Evolutionary conservation across 1,284 basidiomycete species (phyloP).

Genomic region (Abortiporus biennis): DNA sequence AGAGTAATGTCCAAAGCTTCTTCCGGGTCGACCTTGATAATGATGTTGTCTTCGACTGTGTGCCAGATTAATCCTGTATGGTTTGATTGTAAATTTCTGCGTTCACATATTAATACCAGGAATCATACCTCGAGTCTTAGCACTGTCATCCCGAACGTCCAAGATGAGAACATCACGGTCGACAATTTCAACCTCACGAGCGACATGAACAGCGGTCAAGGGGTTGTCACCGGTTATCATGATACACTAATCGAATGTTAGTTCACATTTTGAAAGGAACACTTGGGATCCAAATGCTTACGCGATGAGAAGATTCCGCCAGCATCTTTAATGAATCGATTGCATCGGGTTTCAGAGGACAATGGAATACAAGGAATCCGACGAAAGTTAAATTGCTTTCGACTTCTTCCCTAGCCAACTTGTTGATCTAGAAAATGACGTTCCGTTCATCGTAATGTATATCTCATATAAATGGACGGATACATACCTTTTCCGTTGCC

Average conservation of each 20-base stretch:
- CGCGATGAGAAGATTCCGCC: conserved; percentile 89
- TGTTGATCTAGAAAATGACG: conserved; percentile 85
- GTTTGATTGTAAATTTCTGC: neutral
- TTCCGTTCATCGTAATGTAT: too few relatives aligned
- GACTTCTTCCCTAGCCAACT: conserved; percentile 70
- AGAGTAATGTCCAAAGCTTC: conserved; percentile 73
- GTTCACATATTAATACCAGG: conserved; percentile 18
- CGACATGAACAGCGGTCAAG: conserved; percentile 90
- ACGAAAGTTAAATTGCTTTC: conserved; percentile 77
- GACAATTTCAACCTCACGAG: conserved; percentile 91
- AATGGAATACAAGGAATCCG: conserved; percentile 95
- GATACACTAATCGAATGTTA: conserved; percentile 58
- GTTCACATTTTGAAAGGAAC: neutral
- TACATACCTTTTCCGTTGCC: conserved; percentile 55
- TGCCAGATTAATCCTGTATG: conserved; percentile 79
- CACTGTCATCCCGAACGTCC: conserved; percentile 77
- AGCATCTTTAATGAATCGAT: conserved; percentile 87
- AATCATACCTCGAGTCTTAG: conserved; percentile 74
- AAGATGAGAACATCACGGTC: conserved; percentile 90
- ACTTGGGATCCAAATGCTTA: conserved; percentile 36
- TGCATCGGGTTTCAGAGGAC: conserved; percentile 92
- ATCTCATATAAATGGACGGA: too few relatives aligned
- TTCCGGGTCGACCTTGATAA: conserved; percentile 77
- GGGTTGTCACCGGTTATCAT: conserved; percentile 99
- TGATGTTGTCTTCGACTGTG: conserved; percentile 84